Percentiles rank a stretch among this genome's conserved stretches.
phyloP scores from a whole-genome alignment of 108 stramenopile genomes.

The Fragilariopsis cylindrus region DNA sequence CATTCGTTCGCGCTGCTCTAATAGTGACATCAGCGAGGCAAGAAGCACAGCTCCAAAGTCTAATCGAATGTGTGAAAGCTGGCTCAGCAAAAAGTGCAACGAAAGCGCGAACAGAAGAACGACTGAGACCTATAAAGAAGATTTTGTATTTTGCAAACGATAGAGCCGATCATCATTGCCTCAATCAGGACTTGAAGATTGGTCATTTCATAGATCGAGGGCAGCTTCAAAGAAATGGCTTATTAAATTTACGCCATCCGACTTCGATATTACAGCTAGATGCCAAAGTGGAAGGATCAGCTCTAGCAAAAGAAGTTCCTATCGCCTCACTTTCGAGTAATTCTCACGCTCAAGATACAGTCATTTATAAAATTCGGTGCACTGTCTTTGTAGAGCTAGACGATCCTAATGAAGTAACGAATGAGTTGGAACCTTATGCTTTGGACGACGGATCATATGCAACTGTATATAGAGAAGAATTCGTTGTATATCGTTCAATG shows the following conservation, averaged over 20 bases:
- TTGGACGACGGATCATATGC: conserved; percentile 28
- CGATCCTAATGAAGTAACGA: conserved; percentile 39
- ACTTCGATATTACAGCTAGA: conserved; percentile 57
- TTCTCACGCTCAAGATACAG: conserved; percentile 41
- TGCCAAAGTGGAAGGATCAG: conserved; percentile 57
- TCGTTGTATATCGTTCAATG: conserved; percentile 75
- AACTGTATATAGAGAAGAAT: conserved; percentile 58
- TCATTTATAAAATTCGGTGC: conserved; percentile 73
- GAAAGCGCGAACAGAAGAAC: conserved; percentile 64
- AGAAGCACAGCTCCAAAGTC: conserved; percentile 71
- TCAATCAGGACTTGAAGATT: conserved; percentile 77
- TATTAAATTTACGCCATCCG: conserved; percentile 74
- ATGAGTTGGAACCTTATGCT: conserved; percentile 33
- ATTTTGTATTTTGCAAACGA: conserved; percentile 69
- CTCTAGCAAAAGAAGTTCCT: conserved; percentile 61
- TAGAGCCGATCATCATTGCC: conserved; percentile 35
- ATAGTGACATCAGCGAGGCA: conserved; percentile 69
- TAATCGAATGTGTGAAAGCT: conserved; percentile 62
- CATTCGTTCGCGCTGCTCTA: conserved; percentile 81
- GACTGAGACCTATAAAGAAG: conserved; percentile 64
- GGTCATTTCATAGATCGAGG: conserved; percentile 83
- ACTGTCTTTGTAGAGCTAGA: conserved; percentile 59
- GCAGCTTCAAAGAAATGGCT: conserved; percentile 78
- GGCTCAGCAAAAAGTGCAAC: conserved; percentile 82
- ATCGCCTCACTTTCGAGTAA: conserved; percentile 31